Evolutionary conservation across 257 asterid species (phyloP).

Genomic region (Solanum corneliomulleri): DNA sequence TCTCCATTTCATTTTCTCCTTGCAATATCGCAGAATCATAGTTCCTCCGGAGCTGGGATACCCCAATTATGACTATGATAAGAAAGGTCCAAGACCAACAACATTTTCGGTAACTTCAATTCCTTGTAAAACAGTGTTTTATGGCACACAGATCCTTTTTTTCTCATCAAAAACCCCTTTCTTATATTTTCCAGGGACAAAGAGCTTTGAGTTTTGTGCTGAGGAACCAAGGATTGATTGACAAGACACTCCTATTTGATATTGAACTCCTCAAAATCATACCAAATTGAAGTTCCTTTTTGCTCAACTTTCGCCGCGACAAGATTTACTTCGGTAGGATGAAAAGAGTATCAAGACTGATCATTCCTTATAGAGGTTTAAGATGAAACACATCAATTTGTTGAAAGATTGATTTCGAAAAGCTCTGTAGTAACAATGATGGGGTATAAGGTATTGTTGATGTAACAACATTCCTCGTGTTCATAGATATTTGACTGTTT

Average conservation of each 20-base stretch:
- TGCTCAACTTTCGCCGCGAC: not conserved
- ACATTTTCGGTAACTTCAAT: conserved; percentile 70
- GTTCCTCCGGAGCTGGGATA: conserved; percentile 98
- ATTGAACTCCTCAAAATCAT: conserved; percentile 79
- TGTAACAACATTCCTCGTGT: not conserved
- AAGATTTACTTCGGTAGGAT: not conserved
- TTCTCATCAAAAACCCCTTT: not conserved
- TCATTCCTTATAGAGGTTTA: not conserved
- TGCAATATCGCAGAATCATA: conserved; percentile 44
- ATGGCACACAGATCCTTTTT: not conserved
- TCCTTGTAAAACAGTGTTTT: not conserved
- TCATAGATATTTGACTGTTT: not conserved
- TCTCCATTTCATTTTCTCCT: conserved; percentile 2
- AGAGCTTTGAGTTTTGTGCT: conserved; percentile 90
- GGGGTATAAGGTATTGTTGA: not conserved
- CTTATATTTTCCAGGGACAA: conserved; percentile 63
- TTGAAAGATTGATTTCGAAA: not conserved
- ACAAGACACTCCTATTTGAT: conserved; percentile 88
- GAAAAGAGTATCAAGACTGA: not conserved
- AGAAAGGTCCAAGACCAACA: conserved; percentile 93
- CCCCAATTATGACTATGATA: conserved; percentile 87
- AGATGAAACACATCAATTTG: not conserved
- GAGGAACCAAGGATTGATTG: conserved; percentile 91
- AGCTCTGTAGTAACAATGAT: not conserved
- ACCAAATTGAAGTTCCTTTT: conserved; percentile 30